These are phyloP conservation scores for Rubroshorea leprosula DNA, from an alignment of 345 rosid genomes.

Conservation along the genomic window DNA sequence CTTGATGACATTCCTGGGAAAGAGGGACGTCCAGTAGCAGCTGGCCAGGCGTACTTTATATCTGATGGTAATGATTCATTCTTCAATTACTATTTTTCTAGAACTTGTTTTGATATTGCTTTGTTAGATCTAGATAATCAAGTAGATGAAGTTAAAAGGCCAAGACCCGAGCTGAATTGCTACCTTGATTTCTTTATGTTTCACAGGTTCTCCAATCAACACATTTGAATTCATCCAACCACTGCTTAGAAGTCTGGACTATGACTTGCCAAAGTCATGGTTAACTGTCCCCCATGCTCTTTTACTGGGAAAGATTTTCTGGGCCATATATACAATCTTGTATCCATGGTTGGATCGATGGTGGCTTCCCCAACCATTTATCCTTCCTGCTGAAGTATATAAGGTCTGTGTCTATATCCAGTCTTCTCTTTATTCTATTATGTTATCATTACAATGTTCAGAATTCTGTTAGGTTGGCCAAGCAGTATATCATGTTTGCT, in stretches of 20 bases:
- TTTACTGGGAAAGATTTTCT: conserved; percentile 49
- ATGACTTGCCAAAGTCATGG: conserved; percentile 55
- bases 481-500: conserved; percentile 10
- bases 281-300: conserved; percentile 54
- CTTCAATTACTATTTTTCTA: no score
- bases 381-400: conserved; percentile 90
- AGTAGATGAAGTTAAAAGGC: background rate
- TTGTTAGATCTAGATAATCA: no score
- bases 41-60: conserved; percentile 90
- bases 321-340: conserved; percentile 48
- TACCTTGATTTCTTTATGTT: background rate
- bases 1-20: conserved; percentile 74
- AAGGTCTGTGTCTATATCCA: conserved; percentile 42
- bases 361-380: conserved; percentile 88
- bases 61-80: conserved; percentile 69
- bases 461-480: no score
- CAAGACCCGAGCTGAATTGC: no score
- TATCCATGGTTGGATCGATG: conserved; percentile 73
- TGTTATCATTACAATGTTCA: no score
- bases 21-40: conserved; percentile 63
- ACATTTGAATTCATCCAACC: conserved; percentile 75
- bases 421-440: no score
- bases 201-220: conserved; percentile 75
- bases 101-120: no score
- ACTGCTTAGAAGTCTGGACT: conserved; percentile 62